Evolutionary conservation across 495 filamentous ascomycete species (phyloP).

Genomic region (Pseudotulostoma volvatum): DNA sequence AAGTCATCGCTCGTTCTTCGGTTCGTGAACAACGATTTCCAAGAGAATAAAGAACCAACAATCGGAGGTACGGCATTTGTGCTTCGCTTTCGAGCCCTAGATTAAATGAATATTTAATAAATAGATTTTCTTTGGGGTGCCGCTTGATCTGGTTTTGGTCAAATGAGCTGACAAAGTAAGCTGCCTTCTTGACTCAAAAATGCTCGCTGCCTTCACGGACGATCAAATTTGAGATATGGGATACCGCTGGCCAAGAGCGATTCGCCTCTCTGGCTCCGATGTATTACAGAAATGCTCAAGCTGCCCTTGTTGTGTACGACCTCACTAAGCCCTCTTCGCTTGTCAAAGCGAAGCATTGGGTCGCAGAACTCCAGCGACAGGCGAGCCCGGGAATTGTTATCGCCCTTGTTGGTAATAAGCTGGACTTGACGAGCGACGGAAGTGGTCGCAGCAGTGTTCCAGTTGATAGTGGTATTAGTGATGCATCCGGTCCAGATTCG

Average conservation of each 20-base stretch:
- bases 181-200: conserved; percentile 97
- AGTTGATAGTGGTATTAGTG: conserved; percentile 13
- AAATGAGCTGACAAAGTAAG: too few relatives aligned
- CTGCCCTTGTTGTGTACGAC: conserved; percentile 97
- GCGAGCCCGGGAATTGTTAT: conserved; percentile 97
- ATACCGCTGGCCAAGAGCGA: conserved; percentile 95
- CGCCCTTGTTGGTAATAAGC: conserved; percentile 92
- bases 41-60: conserved; percentile 98
- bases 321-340: conserved; percentile 92
- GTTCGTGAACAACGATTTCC: conserved; percentile 99
- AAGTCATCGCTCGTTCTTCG: conserved; percentile 94
- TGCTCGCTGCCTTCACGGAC: conserved; percentile 88
- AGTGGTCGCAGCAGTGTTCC: conserved; percentile 22
- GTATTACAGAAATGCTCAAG: conserved; percentile 99
- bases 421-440: conserved; percentile 60
- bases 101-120: neutral
- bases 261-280: conserved; percentile 95
- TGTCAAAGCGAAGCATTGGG: conserved; percentile 96
- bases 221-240: conserved; percentile 99
- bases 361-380: conserved; percentile 92
- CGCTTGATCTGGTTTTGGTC: too few relatives aligned
- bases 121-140: neutral
- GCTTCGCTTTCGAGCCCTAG: neutral
- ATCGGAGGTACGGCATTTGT: conserved; percentile 65
- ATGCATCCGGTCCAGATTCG: conserved; percentile 4